Evolutionary conservation across 768 basidiomycete genomes (phyloP), one percentile per base, ranked within the genome.

Genomic region (Trametes coccinea): DNA sequence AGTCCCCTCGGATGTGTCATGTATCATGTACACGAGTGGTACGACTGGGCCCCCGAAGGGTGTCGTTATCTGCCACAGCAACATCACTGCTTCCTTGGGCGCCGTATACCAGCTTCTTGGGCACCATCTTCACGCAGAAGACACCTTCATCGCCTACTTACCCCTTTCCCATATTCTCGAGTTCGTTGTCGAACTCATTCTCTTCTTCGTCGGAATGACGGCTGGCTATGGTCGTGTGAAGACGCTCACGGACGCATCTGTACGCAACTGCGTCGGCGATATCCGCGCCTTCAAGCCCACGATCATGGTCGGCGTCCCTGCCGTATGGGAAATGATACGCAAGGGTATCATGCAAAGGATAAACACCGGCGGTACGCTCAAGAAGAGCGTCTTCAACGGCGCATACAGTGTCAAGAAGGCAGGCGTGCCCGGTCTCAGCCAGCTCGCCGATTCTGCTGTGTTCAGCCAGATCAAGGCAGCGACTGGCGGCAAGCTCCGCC

Each of bases 121-220:
- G 31, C 88, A 87, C 69, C 83, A 87, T 68, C 74, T 90, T 49
- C 77, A 75, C 5, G 71, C 75, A 48, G 80, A 75, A 54, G 94
- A 90, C 75, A 82, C 68, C 14, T 95, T 84, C 78, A 87, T 97
- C 60, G 96, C 95, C 2, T 97, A 93, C 77, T 84, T 98, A 3
- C 95, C 95, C 1, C 86, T 96, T 37, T 94, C 93, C 0, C 95
- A 99, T 73, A 95, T 98, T 64, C 80, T 99, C 62, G 96, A 98
- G 76, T 97, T 93, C 72, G 87, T 95, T 60, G 93, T 97, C 67
- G 96, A 99, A 79, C 77, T 92, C 48, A 76, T 79, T 59, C 81
- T 93, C 71, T 75, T 90, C 69, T 89, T 86, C 68, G 78, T 86
- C 34, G 93, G 95, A 62, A 79, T 95, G 77, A 87, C 86, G 30